phyloP scores from a whole-genome alignment of 2,329 filamentous ascomycete species.

The Aspergillus flavus region DNA sequence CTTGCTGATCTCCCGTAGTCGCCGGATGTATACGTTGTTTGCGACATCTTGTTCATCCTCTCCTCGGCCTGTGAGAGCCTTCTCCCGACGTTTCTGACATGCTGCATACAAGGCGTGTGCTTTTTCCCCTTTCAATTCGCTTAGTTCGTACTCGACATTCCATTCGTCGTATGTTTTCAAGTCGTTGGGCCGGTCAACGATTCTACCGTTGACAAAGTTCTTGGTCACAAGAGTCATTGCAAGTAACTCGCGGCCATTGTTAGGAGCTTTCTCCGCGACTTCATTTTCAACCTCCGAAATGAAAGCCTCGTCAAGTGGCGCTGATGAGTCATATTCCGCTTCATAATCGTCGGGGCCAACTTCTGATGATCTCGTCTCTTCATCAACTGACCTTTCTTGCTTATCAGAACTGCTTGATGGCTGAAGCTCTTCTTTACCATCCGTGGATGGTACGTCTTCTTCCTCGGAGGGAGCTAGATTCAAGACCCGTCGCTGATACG shows the following conservation, averaged over 20 bases:
- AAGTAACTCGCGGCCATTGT: slow-evolving; percentile 49
- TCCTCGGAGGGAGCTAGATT: slow-evolving; percentile 29
- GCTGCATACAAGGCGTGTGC: slow-evolving; percentile 58
- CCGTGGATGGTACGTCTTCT: slow-evolving; percentile 14
- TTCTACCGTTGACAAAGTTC: slow-evolving; percentile 70
- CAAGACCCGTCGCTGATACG: slow-evolving; percentile 62
- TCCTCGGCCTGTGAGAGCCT: slow-evolving; percentile 40
- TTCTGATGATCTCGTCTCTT: neutral
- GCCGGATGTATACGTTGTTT: slow-evolving; percentile 47
- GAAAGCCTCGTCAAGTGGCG: slow-evolving; percentile 7
- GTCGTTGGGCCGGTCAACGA: slow-evolving; percentile 62
- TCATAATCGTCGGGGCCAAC: neutral
- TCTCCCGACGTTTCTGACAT: slow-evolving; percentile 59
- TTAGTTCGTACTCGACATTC: slow-evolving; percentile 76
- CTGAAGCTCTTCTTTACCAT: neutral
- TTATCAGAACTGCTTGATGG: neutral
- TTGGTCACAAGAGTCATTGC: slow-evolving; percentile 72
- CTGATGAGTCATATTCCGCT: slow-evolving; percentile 9
- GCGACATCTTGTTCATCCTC: slow-evolving; percentile 48
- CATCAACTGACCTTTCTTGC: neutral
- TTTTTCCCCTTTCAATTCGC: slow-evolving; percentile 56
- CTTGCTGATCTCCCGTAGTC: slow-evolving; percentile 48
- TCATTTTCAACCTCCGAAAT: slow-evolving; percentile 6
- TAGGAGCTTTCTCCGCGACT: neutral
- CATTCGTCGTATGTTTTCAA: slow-evolving; percentile 58